Base-by-base conservation (phyloP, 2,329 filamentous ascomycete genomes). In the Arachnomyces sp. region DNA sequence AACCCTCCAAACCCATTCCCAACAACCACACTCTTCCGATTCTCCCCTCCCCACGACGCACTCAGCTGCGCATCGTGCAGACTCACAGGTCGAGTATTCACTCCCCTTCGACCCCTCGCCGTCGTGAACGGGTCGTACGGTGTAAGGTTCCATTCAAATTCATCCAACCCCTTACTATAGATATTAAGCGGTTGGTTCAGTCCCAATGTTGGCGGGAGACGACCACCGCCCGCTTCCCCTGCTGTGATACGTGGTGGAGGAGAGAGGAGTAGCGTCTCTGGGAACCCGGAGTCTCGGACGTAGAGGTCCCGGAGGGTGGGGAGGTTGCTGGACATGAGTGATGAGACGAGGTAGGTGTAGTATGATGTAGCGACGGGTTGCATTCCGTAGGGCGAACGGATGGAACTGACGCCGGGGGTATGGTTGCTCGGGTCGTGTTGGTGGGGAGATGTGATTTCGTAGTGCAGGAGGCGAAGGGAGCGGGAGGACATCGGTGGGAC, bases 321-420 rank as follows among this genome's bases (percentile, higher is more conserved):
- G 6, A 96, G 72, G 6, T 78, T 76, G 46, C 82, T 82, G 12
- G 79, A 75, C 44, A 92, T 77, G 25, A 96, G 76, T 0, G 86
- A 94, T n/a, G 76, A 76, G 17, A 86, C 81, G 14, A 96, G 76
- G 61, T 94, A 94, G 45, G 78, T 76, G 62, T 95, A 94, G 66
- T 94, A 93, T 13, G 72, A 74, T 16, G 67, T 64, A 5, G 70
- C 65, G 1, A 73, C 68, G 0, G 68, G 63, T 36, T 72, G 68
- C 37, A 74, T 59, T 8, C 67, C 63, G 44, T 77, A 82, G 8
- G 79, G 71, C 15, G 78, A 76, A 0, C 76, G 66, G 3, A 53
- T 43, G 5, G 60, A 63, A 9, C 9, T 25, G 9, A 25, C 9
- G 9, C 20, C 20, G 9, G 20, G 20, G 20, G 20, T 25, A 9